Evolutionary conservation across 257 asterid species (phyloP), one percentile per base, ranked within the genome.

Genomic region (Leptodermis oblonga): DNA sequence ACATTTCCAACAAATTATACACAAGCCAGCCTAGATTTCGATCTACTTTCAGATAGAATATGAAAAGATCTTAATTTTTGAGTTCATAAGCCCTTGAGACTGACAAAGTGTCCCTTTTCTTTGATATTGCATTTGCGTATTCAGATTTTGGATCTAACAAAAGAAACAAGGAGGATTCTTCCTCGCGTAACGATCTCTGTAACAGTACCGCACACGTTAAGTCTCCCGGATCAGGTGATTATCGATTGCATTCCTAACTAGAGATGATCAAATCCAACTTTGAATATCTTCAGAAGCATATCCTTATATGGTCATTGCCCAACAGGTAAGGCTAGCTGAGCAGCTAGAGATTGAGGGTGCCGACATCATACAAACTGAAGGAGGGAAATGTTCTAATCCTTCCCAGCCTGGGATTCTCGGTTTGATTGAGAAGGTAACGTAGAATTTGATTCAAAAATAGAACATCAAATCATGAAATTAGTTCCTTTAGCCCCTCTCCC

Each of bases 151-250:
- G 75, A 68, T 69, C 72, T 89, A 70, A 87, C 97, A 2, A 86
- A 75, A 86, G 94, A 86, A 80, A 89, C 96, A 5, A 83, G 62
- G 79, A 79, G 75, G 81, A 71, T 89, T 70, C 95, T 92, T 77
- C 97, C 97, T 14, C 80, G 82, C 0, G 34, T 92, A 45, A 62
- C 80, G 15, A 79, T 92, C 30, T 92, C 98, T 20, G 98, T 92
- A 65, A 92, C 98, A 5, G 94, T 92, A 62, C 98, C 98, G 61
- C 98, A 92, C 75, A 89, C 92, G 0, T 70, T 92, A 70, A 87
- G 92, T 88, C 96, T 92, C 60, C 98, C 92, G 8, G 95, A 92
- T 71, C 98, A 92, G 98, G 98, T 87, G 73, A 46, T n/a, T n/a
- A n/a, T 18, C 9, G 28, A 62, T 30, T 51, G 62, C 43, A 68